Base-by-base conservation (phyloP, 164 flowering plant genomes). In the Vitis cinerea region DNA sequence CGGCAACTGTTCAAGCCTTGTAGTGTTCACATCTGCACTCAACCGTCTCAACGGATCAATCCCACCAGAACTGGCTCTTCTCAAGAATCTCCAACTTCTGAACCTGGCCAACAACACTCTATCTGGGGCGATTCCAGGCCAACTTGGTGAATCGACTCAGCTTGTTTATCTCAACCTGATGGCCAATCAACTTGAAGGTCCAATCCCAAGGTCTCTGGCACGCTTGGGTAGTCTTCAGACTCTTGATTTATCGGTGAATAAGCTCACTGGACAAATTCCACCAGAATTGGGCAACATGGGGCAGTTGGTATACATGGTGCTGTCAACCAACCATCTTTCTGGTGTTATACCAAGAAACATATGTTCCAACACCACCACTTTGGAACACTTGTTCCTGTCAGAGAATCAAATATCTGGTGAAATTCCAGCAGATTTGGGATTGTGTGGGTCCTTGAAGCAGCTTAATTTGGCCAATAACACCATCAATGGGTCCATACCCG, bases 81-180 rank as follows among this genome's bases (percentile, higher is more conserved):
- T 91, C 3, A 17, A 63, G 63, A 82, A 71, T 37, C 90, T 93
- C 23, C 83, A 84, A 64, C 54, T 65, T 23, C 79, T 96, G 2
- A 96, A 93, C 78, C 79, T 96, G n/a, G 92, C 84, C 23, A 90
- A 89, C 75, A 96, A 96, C 37, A 75, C 82, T 30, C 81, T 96
- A 2, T 79, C 91, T 0, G 97, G 95, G 3, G 74, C 72, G 54
- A 85, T 96, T 67, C 98, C 98, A 19, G 60, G 61, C 13, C 70
- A 75, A 66, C 80, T 95, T 37, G 90, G 94, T 14, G 85, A 72
- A 10, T 15, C 90, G 83, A 78, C 72, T 65, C 83, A 90, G 66
- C 91, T 93, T 31, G 73, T 50, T 12, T 96, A 93, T 59, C 74
- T 96, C 63, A 96, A 90, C 62, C 75, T 93, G 54, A 64, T 84